Evolutionary conservation across 805 yeast genomes (phyloP).

Genomic region (Phaffomyces thermotolerans): DNA sequence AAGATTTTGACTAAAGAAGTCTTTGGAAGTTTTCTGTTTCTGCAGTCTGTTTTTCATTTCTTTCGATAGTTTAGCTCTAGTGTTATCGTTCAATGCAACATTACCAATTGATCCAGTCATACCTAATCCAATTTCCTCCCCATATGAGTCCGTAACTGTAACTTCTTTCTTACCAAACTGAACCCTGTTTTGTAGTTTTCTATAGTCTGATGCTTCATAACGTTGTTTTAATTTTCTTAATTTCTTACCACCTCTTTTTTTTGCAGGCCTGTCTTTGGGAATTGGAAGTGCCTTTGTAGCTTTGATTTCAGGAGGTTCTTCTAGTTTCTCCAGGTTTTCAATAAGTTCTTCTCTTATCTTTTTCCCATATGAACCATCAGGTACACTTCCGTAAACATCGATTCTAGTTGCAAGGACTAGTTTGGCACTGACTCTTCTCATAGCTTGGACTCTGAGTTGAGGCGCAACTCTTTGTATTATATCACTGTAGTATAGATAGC

Average conservation of each 20-base stretch:
- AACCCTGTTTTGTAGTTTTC: constrained; percentile 79
- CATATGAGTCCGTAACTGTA: constrained; percentile 53
- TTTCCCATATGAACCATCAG: constrained; percentile 48
- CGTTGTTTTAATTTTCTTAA: constrained; percentile 76
- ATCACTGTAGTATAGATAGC: constrained; percentile 57
- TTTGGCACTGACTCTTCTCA: constrained; percentile 76
- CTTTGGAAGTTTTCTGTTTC: constrained; percentile 5
- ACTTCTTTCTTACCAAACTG: constrained; percentile 74
- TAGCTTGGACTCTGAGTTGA: constrained; percentile 56
- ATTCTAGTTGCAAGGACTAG: constrained; percentile 76
- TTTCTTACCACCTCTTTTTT: constrained; percentile 81
- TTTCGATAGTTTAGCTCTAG: constrained; percentile 55
- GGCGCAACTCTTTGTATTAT: constrained; percentile 53
- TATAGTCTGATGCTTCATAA: constrained; percentile 70
- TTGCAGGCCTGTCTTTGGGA: constrained; percentile 64
- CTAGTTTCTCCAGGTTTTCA: constrained; percentile 59
- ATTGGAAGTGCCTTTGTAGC: constrained; percentile 60
- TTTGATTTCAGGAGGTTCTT: constrained; percentile 66
- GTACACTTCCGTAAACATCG: constrained; percentile 44
- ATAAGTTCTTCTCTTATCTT: constrained; percentile 55
- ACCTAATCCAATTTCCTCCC: constrained; percentile 81
- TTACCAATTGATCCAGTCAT: constrained; percentile 36
- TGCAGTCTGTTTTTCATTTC: constrained; percentile 45
- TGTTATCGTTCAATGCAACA: constrained; percentile 33
- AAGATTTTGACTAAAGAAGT: constrained; percentile 18